phyloP scores from a whole-genome alignment of 805 yeast genomes.

The Wickerhamomyces rabaulensis region DNA sequence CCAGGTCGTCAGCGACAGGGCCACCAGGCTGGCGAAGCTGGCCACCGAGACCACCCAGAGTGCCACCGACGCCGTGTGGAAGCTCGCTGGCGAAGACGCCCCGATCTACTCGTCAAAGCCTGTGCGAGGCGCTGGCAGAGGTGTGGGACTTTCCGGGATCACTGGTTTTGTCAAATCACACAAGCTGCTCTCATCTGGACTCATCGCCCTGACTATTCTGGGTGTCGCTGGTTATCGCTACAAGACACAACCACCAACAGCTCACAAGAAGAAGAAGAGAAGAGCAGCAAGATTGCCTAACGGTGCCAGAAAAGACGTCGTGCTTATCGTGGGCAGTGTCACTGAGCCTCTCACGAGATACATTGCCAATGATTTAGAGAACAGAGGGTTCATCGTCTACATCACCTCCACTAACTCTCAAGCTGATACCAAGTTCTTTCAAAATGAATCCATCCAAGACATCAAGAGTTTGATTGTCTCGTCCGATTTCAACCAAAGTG shows the following conservation, averaged over 20 bases:
- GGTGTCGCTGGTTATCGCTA: conserved; percentile 4
- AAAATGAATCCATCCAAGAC: conserved; percentile 61
- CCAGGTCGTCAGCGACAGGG: conserved; percentile 1
- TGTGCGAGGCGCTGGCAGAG: neutral
- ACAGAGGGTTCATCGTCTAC: conserved; percentile 77
- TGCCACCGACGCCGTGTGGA: neutral
- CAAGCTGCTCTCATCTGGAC: neutral
- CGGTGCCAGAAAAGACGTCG: conserved; percentile 74
- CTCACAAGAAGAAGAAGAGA: conserved; percentile 27
- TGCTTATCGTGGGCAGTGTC: conserved; percentile 72
- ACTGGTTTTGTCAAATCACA: neutral
- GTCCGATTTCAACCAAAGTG: conserved; percentile 35
- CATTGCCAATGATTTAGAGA: conserved; percentile 68
- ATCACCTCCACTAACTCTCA: conserved; percentile 44
- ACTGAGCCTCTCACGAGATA: conserved; percentile 66
- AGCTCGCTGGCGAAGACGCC: neutral
- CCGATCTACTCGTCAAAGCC: neutral
- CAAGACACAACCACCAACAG: neutral
- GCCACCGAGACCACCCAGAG: neutral
- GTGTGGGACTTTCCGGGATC: neutral
- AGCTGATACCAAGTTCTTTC: conserved; percentile 36
- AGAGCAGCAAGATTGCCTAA: conserved; percentile 57
- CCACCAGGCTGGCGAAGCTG: neutral
- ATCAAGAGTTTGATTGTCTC: conserved; percentile 57
- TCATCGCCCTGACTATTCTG: neutral